Base-by-base conservation (phyloP, 805 yeast species). In the Yamadazyma tumulicola region DNA sequence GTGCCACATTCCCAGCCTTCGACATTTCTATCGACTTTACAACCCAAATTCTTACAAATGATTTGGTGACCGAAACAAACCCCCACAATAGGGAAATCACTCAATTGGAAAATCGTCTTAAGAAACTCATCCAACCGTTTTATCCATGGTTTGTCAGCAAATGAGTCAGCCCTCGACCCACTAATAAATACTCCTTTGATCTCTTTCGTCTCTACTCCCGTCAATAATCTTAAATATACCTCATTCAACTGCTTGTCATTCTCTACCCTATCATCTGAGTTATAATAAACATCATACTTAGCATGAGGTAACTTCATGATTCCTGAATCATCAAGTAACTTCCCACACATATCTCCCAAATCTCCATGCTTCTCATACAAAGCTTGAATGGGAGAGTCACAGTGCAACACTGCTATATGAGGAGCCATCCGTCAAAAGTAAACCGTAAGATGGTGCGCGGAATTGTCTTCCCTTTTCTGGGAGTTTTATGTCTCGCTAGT, bases 11-110 rank as follows among this genome's bases (percentile, higher is more conserved):
- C 96, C 83, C 88, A 79, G 2, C 93, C 93, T 7, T 53, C 35
- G 5, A 45, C 30, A 53, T 77, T 83, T 38, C 76, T 62, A 8
- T 60, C 74, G 3, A 83, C 83, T 29, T 57, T 58, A 16, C 74
- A 72, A 2, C 86, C 91, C 29, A 85, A 55, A 5, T 83, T 77
- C 34, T 81, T 72, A 1, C 78, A 80, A 11, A 87, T 55, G 16
- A 85, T 68, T 54, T 87, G 96, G 57, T 88, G 96, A 5, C 96
- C 96, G 54, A 86, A 87, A 56, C 96, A 87, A 26, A 87, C 64
- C 3, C 95, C 94, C 5, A 75, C 70, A 4, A 78, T 38, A 2
- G 83, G 81, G 39, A 50, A 39, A 18, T 38, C 26, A 6, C 29
- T 22, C 20, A 39, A 19, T 10, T 32, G 22, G 17, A 43, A 47